Evolutionary conservation across 257 asterid species (phyloP).

Genomic region (Coffea canephora): DNA sequence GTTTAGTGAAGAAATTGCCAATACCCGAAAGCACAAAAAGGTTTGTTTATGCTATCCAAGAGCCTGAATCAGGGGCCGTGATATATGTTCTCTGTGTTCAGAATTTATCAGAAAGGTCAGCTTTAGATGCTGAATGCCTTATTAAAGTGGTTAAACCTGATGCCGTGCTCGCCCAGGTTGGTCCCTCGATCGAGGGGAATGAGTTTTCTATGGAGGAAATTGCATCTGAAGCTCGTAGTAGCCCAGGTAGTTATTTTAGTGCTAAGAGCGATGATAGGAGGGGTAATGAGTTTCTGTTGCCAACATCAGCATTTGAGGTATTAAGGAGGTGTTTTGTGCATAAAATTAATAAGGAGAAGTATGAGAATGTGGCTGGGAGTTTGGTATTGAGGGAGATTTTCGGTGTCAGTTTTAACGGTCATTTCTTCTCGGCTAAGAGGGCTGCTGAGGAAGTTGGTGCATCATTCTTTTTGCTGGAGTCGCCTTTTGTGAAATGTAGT

Average conservation of each 20-base stretch:
- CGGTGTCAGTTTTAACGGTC: conserved; percentile 76
- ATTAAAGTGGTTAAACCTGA: conserved; percentile 79
- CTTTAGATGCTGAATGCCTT: conserved; percentile 68
- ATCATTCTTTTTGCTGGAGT: conserved; percentile 68
- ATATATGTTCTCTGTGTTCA: conserved; percentile 71
- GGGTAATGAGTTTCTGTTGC: conserved; percentile 42
- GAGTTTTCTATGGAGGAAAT: conserved; percentile 26
- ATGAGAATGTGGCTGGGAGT: conserved; percentile 80
- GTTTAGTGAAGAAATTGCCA: conserved; percentile 54
- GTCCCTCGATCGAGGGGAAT: conserved; percentile 28
- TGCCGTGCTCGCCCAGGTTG: conserved; percentile 86
- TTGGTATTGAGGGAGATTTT: conserved; percentile 79
- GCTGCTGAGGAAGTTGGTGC: conserved; percentile 89
- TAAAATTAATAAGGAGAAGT: conserved; percentile 59
- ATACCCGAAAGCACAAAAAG: conserved; percentile 75
- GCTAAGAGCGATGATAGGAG: conserved; percentile 18
- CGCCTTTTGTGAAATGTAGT: conserved; percentile 55
- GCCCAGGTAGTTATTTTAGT: not conserved
- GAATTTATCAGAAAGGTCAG: conserved; percentile 82
- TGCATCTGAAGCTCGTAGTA: conserved; percentile 12
- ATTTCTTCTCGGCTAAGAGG: conserved; percentile 63
- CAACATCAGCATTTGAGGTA: conserved; percentile 81
- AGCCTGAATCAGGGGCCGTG: conserved; percentile 58
- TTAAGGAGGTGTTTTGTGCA: conserved; percentile 69
- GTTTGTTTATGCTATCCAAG: conserved; percentile 75